Evolutionary conservation across 371 early-diverging fungal species (phyloP).

Genomic region (Apophysomyces sp.): DNA sequence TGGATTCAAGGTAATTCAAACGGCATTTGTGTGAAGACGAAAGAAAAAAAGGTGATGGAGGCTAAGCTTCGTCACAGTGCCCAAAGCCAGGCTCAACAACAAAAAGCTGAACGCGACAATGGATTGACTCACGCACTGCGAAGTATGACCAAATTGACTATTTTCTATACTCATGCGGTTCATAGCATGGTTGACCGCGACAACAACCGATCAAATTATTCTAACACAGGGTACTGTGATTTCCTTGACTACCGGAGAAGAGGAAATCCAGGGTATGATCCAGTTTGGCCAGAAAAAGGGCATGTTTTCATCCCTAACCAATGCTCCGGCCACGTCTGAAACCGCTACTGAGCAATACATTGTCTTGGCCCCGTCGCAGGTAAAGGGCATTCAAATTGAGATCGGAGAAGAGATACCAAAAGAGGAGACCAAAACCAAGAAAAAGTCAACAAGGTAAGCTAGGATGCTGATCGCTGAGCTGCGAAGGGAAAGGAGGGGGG

Average conservation of each 20-base stretch:
- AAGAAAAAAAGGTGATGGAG: not conserved
- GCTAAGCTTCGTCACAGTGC: conserved; percentile 5
- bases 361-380: conserved; percentile 25
- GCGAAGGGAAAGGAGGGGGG: too few species aligned
- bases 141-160: conserved; percentile 8
- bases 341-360: conserved; percentile 35
- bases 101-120: conserved; percentile 25
- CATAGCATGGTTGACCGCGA: conserved; percentile 2
- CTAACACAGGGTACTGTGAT: conserved; percentile 8
- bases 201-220: conserved; percentile 1
- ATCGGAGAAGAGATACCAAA: conserved; percentile 47
- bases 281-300: conserved; percentile 41
- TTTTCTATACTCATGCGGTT: too few species aligned
- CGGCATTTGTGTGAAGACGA: too few species aligned
- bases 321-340: conserved; percentile 14
- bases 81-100: conserved; percentile 22
- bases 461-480: not conserved
- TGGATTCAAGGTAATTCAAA: conserved; percentile 24
- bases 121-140: conserved; percentile 21
- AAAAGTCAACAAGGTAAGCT: conserved; percentile 7
- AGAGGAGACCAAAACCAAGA: not conserved
- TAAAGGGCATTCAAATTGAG: conserved; percentile 38
- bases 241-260: not conserved
- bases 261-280: conserved; percentile 15
- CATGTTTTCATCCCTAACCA: conserved; percentile 17